A percentile compares a stretch with the other conserved stretches of the same genome.
Conservation (phyloP, 2,329 filamentous ascomycete genomes). For the Colletotrichum sp. region DNA sequence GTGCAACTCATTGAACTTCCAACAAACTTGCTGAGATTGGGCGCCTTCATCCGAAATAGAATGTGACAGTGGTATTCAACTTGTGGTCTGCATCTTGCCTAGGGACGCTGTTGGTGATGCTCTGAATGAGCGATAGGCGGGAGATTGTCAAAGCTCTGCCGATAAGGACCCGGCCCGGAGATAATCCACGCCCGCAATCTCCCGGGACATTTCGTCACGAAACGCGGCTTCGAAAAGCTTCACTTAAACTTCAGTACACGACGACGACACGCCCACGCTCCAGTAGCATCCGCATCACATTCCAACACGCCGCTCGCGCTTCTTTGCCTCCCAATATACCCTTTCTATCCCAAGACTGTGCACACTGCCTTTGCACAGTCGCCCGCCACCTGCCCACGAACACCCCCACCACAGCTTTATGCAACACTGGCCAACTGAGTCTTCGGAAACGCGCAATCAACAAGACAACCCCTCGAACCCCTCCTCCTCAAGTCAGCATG, state of each 20-base stretch:
- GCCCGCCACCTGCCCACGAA: conserved; percentile 32
- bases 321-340: neutral
- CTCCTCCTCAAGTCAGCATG: conserved; percentile 57
- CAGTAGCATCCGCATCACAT: conserved; percentile 4
- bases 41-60: neutral
- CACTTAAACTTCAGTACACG: neutral
- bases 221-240: conserved; percentile 10
- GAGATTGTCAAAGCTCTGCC: neutral
- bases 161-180: conserved; percentile 18
- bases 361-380: conserved; percentile 57
- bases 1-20: neutral
- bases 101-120: neutral
- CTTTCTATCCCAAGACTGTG: conserved; percentile 50
- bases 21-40: neutral
- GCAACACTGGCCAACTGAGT: conserved; percentile 62
- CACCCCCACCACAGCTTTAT: conserved; percentile 60
- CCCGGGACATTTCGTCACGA: conserved; percentile 14
- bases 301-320: neutral
- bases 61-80: neutral
- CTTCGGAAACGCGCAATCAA: conserved; percentile 46
- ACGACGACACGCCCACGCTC: conserved; percentile 1
- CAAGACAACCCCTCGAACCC: conserved; percentile 38
- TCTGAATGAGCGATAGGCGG: neutral
- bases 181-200: conserved; percentile 22
- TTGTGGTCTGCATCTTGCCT: neutral